A percentile compares a stretch with the other conserved stretches of the same genome.
Conservation (phyloP, 78 protist genomes). For the Dictyostelium firmibasis region DNA sequence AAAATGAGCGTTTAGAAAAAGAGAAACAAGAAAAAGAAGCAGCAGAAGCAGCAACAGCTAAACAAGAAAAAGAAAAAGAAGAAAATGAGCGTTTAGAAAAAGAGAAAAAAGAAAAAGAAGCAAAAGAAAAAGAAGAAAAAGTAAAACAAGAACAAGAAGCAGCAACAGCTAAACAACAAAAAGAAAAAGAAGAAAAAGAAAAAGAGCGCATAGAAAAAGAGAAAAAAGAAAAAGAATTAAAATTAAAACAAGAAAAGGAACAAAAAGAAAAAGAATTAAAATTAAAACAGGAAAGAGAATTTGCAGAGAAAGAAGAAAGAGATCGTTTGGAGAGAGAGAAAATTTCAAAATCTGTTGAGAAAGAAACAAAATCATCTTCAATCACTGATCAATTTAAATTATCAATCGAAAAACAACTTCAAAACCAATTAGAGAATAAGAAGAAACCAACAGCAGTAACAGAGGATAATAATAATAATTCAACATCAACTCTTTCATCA, state of each 20-base stretch:
- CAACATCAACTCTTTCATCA: background rate
- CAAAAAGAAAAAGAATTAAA: constrained; percentile 17
- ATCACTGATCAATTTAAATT: constrained; percentile 44
- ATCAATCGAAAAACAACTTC: constrained; percentile 38
- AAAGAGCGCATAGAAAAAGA: constrained; percentile 6
- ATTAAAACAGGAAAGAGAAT: background rate
- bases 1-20: background rate
- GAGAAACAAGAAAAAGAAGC: background rate
- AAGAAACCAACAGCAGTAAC: background rate
- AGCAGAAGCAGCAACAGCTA: no score
- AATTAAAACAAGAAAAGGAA: constrained; percentile 18
- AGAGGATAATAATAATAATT: background rate
- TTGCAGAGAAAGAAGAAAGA: constrained; percentile 20
- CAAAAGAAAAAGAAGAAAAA: constrained; percentile 6
- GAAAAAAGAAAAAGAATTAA: constrained; percentile 14
- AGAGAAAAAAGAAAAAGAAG: constrained; percentile 15
- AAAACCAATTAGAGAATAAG: constrained; percentile 23
- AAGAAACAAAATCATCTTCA: background rate
- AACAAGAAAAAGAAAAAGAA: background rate
- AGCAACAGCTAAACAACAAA: background rate
- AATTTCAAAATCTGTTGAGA: background rate
- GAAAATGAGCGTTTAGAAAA: background rate
- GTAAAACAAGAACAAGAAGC: background rate
- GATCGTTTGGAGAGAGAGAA: background rate
- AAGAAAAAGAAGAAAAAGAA: background rate